Evolutionary conservation across 225 moss, liverwort and hornwort species (phyloP), one percentile per base, ranked within the genome.

Genomic region (Pleurozium schreberi): DNA sequence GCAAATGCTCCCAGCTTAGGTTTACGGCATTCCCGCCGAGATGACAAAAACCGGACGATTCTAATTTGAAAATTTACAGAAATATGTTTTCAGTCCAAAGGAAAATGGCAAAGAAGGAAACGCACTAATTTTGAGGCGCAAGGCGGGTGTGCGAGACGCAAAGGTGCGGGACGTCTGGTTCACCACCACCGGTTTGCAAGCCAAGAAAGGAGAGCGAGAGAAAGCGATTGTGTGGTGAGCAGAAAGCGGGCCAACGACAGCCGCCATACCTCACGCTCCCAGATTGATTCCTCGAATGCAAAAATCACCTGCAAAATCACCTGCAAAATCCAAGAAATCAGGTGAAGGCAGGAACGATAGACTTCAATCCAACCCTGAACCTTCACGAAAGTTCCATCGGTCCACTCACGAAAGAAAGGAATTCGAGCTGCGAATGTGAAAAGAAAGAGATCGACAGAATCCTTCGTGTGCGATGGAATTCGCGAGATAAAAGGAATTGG

Each of bases 121-220:
- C 88, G 49, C 33, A 94, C 94, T 94, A 52, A 94, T 94, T 79
- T 42, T 91, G 71, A 91, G 81, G 57, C 65, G 91, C 86, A 12
- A 45, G 40, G 28, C 79, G 38, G 49, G 75, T n/a, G 60, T 69
- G 20, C 89, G 86, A 79, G 86, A 60, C 38, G 53, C n/a, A 43
- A 65, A 74, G 62, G 42, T 16, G 66, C 53, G 85, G 18, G 69
- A 78, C 27, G 87, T 42, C 11, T 49, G 68, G 40, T 87, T 87
- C 65, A 49, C 89, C 43, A 81, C 45, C 70, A 86, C 84, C n/a
- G 89, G 83, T 34, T 89, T 93, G 88, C 82, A 88, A 84, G 92
- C 45, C 28, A 93, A 79, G 87, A 93, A 93, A 81, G 91, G 38
- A 57, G 92, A 92, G 91, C 76, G 73, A 81, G 80, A 87, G 75